Base-by-base conservation (phyloP, 1,284 basidiomycete species). In the Ustilago lituana region DNA sequence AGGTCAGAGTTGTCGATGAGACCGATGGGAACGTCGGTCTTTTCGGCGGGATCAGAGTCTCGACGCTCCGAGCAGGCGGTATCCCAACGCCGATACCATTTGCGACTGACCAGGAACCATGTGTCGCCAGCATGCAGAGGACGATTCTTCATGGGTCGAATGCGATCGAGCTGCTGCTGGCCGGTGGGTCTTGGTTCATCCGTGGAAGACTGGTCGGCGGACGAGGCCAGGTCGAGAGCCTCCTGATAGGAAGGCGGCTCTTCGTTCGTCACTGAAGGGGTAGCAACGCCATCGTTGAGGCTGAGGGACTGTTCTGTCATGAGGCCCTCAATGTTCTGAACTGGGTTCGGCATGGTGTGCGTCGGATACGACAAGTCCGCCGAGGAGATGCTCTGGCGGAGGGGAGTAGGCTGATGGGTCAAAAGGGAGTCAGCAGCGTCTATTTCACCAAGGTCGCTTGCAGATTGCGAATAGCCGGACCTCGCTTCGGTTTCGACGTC, bases 21-120 rank as follows among this genome's bases (percentile, higher is more conserved):
- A 14, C 90, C 89, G 43, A 93, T 80, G 61, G 89, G 62, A 22
- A 71, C 55, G 35, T 85, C 83, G 80, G 89, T 88, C 29, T 85
- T 83, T 22, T 89, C 77, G 4, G 84, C 82, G 22, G 88, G 89
- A 48, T 86, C 87, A 82, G 91, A 92, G 83, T 88, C 87, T 19
- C 85, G 81, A 64, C 87, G 83, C 23, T 89, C 89, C 0, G 86
- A 85, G 76, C 88, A 89, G 8, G 90, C 90, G 68, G 87, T 87
- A 64, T 86, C 84, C 89, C 90, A 94, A 12, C 87, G 86, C 47
- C 86, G 86, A 83, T 87, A 90, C 93, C 93, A 94, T 12, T 78
- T 73, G 43, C 86, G 82, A 26, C 88, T 86, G 27, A 94, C 84
- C 47, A 94, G 83, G 82, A 88, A 92, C 91, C 92, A 94, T 3